Conservation (phyloP, 805 yeast species). For the Zygoascus biomembranicola region DNA sequence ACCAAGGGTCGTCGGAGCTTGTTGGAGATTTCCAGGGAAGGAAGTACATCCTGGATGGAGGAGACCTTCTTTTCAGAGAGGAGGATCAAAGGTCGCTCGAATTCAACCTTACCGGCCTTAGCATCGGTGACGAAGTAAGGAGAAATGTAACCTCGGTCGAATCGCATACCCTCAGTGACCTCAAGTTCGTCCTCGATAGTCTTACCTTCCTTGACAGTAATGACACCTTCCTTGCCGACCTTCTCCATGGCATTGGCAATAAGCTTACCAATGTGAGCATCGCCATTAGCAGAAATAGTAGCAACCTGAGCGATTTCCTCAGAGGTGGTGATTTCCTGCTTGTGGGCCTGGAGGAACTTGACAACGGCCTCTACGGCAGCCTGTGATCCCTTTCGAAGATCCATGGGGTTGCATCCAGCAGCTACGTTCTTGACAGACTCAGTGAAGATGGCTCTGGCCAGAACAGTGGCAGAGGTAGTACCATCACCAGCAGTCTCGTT, state of each 20-base stretch:
- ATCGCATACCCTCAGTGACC: conserved; percentile 97
- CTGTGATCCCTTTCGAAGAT: conserved; percentile 93
- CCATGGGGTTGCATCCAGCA: conserved; percentile 99
- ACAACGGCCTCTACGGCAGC: conserved; percentile 94
- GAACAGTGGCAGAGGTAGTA: conserved; percentile 93
- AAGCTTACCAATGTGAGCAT: conserved; percentile 79
- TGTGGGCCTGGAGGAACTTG: conserved; percentile 70
- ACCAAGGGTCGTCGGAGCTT: conserved; percentile 88
- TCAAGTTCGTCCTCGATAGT: conserved; percentile 94
- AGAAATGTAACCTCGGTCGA: conserved; percentile 94
- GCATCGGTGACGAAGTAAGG: conserved; percentile 95
- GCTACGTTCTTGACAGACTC: conserved; percentile 96
- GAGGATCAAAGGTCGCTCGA: conserved; percentile 84
- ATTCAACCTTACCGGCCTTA: conserved; percentile 86
- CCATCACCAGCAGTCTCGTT: conserved; percentile 98
- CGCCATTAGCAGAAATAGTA: conserved; percentile 96
- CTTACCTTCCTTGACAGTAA: conserved; percentile 95
- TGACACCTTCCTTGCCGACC: conserved; percentile 98
- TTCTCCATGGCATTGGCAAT: conserved; percentile 96
- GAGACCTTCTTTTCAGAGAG: conserved; percentile 90
- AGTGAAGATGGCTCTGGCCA: conserved; percentile 91
- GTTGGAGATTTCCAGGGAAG: conserved; percentile 88
- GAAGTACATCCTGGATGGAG: conserved; percentile 82
- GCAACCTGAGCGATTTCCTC: conserved; percentile 98
- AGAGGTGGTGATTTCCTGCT: conserved; percentile 86